Evolutionary conservation across 2,329 filamentous ascomycete species (phyloP).

Genomic region (Xylaria sp.): DNA sequence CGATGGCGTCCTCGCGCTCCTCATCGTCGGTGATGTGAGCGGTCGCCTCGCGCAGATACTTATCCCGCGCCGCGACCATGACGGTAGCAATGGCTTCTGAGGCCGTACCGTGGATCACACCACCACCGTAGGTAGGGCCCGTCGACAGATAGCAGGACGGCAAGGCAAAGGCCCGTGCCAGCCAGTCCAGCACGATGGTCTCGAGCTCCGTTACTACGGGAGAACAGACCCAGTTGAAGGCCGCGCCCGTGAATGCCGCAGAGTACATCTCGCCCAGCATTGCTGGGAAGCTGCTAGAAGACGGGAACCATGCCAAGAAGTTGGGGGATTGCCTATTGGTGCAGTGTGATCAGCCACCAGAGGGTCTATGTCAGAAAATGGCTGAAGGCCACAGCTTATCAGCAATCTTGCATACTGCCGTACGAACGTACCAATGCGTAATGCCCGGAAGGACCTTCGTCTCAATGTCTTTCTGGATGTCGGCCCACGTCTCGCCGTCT

Average conservation of each 20-base stretch:
- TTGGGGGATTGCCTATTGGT: constrained; percentile 78
- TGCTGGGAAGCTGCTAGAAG: constrained; percentile 81
- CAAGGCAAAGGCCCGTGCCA: constrained; percentile 79
- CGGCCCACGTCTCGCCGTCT: constrained; percentile 77
- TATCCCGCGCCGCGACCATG: constrained; percentile 87
- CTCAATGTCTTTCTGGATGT: constrained; percentile 86
- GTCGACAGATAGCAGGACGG: constrained; percentile 79
- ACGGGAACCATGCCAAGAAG: constrained; percentile 96
- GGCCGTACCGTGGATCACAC: constrained; percentile 93
- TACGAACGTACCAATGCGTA: constrained; percentile 76
- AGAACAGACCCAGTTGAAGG: constrained; percentile 97
- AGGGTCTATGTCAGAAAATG: not conserved
- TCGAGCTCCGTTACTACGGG: constrained; percentile 94
- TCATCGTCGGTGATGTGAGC: constrained; percentile 60
- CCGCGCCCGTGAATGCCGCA: constrained; percentile 86
- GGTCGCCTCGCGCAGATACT: constrained; percentile 73
- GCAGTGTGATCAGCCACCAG: constrained; percentile 5
- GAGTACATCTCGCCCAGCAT: constrained; percentile 95
- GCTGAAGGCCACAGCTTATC: not conserved
- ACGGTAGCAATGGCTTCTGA: constrained; percentile 88
- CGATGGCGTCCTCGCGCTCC: constrained; percentile 76
- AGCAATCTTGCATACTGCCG: not conserved
- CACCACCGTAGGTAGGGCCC: constrained; percentile 77
- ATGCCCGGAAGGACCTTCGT: constrained; percentile 89
- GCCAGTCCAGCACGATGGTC: constrained; percentile 92